A percentile compares a stretch with the other conserved stretches of the same genome.
Conservation (phyloP, 2,329 filamentous ascomycete species). For the Dactylonectria estremocensis region DNA sequence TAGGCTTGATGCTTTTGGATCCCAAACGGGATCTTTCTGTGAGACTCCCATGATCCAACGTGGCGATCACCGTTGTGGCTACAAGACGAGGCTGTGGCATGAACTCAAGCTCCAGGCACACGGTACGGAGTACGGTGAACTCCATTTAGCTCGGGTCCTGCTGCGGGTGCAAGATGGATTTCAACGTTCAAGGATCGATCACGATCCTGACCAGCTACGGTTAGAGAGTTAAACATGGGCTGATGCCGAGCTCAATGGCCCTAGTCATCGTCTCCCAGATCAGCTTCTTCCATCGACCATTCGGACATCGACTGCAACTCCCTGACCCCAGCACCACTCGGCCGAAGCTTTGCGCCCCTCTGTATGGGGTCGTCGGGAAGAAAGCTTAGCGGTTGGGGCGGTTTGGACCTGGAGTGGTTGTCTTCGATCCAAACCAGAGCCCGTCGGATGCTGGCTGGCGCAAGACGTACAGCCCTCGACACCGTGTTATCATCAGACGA, state of each 20-base stretch:
- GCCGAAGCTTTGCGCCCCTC: conserved; percentile 23
- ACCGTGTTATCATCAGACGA: conserved; percentile 6
- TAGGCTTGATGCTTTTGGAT: conserved; percentile 22
- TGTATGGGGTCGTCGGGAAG: conserved; percentile 16
- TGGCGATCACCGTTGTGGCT: conserved; percentile 32
- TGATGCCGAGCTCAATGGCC: neutral
- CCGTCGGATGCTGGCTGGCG: conserved; percentile 1
- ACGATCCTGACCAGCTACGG: neutral
- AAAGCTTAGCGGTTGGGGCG: conserved; percentile 14
- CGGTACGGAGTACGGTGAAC: conserved; percentile 28
- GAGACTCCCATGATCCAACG: conserved; percentile 28
- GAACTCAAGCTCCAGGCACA: conserved; percentile 17
- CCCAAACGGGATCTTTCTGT: conserved; percentile 9
- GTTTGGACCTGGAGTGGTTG: conserved; percentile 1
- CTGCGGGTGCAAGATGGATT: neutral
- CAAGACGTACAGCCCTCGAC: conserved; percentile 12
- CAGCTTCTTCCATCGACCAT: conserved; percentile 11
- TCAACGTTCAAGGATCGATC: conserved; percentile 23
- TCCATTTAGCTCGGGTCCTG: conserved; percentile 23
- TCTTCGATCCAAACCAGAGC: too few species aligned
- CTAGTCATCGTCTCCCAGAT: conserved; percentile 2
- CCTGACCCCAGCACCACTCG: conserved; percentile 22
- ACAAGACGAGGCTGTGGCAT: conserved; percentile 31
- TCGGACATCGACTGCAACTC: neutral
- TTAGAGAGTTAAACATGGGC: neutral